Evolutionary conservation across 1,284 basidiomycete genomes (phyloP), one percentile per base, ranked within the genome.

Genomic region (Moesziomyces sp.): DNA sequence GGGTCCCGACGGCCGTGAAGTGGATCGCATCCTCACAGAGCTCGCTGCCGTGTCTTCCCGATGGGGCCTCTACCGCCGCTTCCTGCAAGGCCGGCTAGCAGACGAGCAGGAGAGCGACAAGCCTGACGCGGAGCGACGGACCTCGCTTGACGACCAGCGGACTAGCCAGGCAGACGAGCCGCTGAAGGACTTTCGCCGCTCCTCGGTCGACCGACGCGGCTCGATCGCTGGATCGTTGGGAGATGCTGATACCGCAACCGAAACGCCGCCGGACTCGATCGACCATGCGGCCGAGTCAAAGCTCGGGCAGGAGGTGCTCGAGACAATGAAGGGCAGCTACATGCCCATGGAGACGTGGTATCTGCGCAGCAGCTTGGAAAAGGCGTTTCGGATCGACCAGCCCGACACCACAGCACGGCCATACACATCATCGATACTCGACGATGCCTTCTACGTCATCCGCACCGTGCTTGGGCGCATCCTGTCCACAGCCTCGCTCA

Each of bases 331-430:
- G 9, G 88, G 88, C 18, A 94, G 92, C 79, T 98, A 97, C 81
- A 87, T 91, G 42, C 94, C 95, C 1, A 87, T 99, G 62, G 96
- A 99, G 84, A 86, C 90, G 4, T 98, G 94, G 94, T 97, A 95
- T 84, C 88, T 91, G 18, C 89, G 92, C n/a, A 90, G 89, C 13
- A 91, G 90, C 59, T 90, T 97, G 49, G 92, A 96, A 80, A 95
- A 95, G 87, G 55, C 62, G 19, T 46, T 65, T 48, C 56, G 65
- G 47, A 46, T 67, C 51, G 76, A 57, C 40, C 56, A 73, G 23
- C 63, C 76, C 3, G 82, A 83, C 35, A 67, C 72, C 23, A 44
- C 53, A 1, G 65, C 74, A 3, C 67, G 54, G 3, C 78, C 82
- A 0, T 69, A 77, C 52, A 76, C 77, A 6, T 78, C 80, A 3